A percentile compares a stretch with the other conserved stretches of the same genome.
phyloP scores from a whole-genome alignment of 2,329 filamentous ascomycete species.

The Teratosphaeria viscida region DNA sequence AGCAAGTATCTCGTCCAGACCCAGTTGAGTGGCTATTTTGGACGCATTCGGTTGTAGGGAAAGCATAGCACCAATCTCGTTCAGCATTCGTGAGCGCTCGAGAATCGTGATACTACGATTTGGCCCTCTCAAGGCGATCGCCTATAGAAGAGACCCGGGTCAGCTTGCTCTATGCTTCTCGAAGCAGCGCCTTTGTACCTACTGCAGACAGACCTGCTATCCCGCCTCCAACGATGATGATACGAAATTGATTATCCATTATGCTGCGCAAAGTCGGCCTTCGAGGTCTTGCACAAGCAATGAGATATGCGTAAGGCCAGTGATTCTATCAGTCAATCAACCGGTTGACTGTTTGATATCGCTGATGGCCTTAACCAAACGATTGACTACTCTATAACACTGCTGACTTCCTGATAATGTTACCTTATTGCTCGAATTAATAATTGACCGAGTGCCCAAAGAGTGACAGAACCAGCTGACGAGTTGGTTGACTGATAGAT shows the following conservation, averaged over 20 bases:
- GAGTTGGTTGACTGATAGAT: no score
- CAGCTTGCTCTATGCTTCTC: background rate
- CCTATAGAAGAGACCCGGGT: background rate
- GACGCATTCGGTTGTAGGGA: conserved; percentile 35
- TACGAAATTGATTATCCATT: conserved; percentile 16
- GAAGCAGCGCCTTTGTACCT: background rate
- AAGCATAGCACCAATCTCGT: conserved; percentile 33
- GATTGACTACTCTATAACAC: no score
- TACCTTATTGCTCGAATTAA: no score
- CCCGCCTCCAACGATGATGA: conserved; percentile 26
- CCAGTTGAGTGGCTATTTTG: conserved; percentile 25
- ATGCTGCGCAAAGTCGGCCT: background rate
- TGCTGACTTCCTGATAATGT: no score
- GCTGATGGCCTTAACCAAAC: no score
- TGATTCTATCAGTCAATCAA: no score
- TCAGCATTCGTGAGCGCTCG: conserved; percentile 20
- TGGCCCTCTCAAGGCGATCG: conserved; percentile 25
- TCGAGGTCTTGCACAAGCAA: no score
- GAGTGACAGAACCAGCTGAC: no score
- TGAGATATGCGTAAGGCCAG: no score
- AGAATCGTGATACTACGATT: conserved; percentile 26
- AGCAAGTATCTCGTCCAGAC: conserved; percentile 18
- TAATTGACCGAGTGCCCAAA: no score
- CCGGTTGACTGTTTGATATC: no score
- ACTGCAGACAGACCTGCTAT: conserved; percentile 21